Conservation (phyloP, 495 filamentous ascomycete genomes). For the Lasiosphaeris hirsuta region DNA sequence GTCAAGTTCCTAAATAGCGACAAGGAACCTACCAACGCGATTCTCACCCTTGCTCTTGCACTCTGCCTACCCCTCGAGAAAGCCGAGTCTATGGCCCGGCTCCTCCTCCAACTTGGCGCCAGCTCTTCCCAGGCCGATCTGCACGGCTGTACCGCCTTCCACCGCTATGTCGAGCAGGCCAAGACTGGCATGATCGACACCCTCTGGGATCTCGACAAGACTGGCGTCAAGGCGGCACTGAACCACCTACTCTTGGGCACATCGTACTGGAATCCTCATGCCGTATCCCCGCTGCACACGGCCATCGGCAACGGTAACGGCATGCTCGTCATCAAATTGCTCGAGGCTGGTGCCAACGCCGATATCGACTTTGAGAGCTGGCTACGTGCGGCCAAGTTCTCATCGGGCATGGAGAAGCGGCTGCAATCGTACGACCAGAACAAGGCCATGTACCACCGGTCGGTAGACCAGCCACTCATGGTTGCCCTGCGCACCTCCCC, state of each 20-base stretch:
- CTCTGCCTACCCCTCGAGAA: slow-evolving; percentile 56
- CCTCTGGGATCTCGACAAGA: slow-evolving; percentile 56
- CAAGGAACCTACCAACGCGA: slow-evolving; percentile 49
- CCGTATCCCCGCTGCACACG: slow-evolving; percentile 34
- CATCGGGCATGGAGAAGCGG: slow-evolving; percentile 17
- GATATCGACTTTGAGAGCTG: slow-evolving; percentile 40
- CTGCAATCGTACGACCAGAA: slow-evolving; percentile 41
- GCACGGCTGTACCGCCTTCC: slow-evolving; percentile 55
- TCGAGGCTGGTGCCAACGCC: slow-evolving; percentile 38
- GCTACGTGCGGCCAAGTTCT: slow-evolving; percentile 38
- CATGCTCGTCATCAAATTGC: slow-evolving; percentile 36
- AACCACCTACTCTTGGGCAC: slow-evolving; percentile 49
- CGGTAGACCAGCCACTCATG: slow-evolving; percentile 57
- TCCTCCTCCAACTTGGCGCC: slow-evolving; percentile 66
- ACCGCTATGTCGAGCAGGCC: slow-evolving; percentile 49
- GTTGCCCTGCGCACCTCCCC: slow-evolving; percentile 47
- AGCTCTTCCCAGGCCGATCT: slow-evolving; percentile 69
- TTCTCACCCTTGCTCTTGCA: slow-evolving; percentile 62
- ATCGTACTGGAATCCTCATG: slow-evolving; percentile 23
- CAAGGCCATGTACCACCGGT: slow-evolving; percentile 33
- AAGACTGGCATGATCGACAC: slow-evolving; percentile 52
- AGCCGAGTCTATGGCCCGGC: slow-evolving; percentile 55
- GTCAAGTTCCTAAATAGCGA: slow-evolving; percentile 54
- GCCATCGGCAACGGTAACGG: slow-evolving; percentile 34
- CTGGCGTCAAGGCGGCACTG: slow-evolving; percentile 57